Percentiles rank a stretch among this genome's conserved stretches.
phyloP scores from a whole-genome alignment of 805 yeast genomes.

The Candida endomychidarum region DNA sequence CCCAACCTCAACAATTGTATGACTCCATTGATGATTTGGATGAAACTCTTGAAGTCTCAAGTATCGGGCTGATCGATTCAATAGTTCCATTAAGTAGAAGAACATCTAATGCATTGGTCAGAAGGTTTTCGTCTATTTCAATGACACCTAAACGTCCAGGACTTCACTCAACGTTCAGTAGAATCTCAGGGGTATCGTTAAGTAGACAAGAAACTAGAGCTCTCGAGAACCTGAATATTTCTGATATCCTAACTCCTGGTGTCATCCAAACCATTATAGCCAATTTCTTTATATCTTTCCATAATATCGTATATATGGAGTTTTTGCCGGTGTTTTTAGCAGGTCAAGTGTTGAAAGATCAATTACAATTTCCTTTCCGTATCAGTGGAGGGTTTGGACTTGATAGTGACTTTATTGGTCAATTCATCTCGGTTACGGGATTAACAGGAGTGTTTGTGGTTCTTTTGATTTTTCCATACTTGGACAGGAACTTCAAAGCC shows the following conservation, averaged over 20 bases:
- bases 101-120: conserved; percentile 22
- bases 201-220: conserved; percentile 15
- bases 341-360: conserved; percentile 24
- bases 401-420: conserved; percentile 33
- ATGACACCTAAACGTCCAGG: conserved; percentile 2
- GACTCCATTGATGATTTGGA: conserved; percentile 9
- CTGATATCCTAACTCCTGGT: conserved; percentile 28
- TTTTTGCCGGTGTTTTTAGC: conserved; percentile 41
- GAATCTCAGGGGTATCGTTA: conserved; percentile 15
- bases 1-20: conserved; percentile 14
- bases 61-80: conserved; percentile 9
- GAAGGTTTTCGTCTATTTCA: conserved; percentile 18
- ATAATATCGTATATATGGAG: conserved; percentile 32
- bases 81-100: conserved; percentile 15
- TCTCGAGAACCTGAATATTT: conserved; percentile 6
- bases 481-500: conserved; percentile 39
- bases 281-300: conserved; percentile 35
- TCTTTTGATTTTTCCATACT: conserved; percentile 37
- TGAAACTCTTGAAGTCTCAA: conserved; percentile 7
- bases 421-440: conserved; percentile 36
- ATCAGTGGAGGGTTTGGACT: conserved; percentile 39
- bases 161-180: conserved; percentile 10
- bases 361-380: conserved; percentile 32
- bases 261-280: conserved; percentile 33
- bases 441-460: conserved; percentile 41